phyloP scores from a whole-genome alignment of 179 eudicot species.

The Gypsophila paniculata region DNA sequence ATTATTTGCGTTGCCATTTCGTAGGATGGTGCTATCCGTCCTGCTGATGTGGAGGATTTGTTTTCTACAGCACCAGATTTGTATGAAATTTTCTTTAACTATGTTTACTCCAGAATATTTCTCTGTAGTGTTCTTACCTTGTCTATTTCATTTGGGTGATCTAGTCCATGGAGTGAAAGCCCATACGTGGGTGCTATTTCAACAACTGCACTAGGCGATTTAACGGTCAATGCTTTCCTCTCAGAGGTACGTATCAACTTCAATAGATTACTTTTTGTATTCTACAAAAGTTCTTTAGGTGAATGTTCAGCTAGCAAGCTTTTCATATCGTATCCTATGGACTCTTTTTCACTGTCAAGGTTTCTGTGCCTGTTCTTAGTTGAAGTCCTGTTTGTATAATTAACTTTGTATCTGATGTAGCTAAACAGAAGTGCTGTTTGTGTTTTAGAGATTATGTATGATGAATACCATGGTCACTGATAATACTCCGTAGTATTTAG shows the following conservation, averaged over 20 bases:
- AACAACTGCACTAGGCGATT: constrained; percentile 68
- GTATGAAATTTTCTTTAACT: constrained; percentile 28
- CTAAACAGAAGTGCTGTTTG: not conserved
- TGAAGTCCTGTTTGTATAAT: not conserved
- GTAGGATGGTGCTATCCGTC: constrained; percentile 71
- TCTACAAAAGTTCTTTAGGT: not conserved
- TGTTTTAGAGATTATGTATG: not conserved
- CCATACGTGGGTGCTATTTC: constrained; percentile 78
- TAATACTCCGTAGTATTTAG: not conserved
- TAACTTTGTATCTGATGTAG: no score
- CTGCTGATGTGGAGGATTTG: constrained; percentile 69
- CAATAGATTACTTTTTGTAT: constrained; percentile 5
- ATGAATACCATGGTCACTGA: not conserved
- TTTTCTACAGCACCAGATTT: constrained; percentile 94
- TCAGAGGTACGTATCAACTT: constrained; percentile 49
- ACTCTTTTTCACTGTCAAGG: not conserved
- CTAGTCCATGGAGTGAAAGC: constrained; percentile 84
- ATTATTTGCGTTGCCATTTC: not conserved
- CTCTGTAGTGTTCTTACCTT: not conserved
- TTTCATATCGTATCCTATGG: not conserved
- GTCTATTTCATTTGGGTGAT: constrained; percentile 17
- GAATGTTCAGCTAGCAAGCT: not conserved
- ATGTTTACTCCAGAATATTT: not conserved
- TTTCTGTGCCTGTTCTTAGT: no score
- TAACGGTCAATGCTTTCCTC: constrained; percentile 69